phyloP scores from a whole-genome alignment of 257 asterid genomes.

The Nicotiana knightiana region DNA sequence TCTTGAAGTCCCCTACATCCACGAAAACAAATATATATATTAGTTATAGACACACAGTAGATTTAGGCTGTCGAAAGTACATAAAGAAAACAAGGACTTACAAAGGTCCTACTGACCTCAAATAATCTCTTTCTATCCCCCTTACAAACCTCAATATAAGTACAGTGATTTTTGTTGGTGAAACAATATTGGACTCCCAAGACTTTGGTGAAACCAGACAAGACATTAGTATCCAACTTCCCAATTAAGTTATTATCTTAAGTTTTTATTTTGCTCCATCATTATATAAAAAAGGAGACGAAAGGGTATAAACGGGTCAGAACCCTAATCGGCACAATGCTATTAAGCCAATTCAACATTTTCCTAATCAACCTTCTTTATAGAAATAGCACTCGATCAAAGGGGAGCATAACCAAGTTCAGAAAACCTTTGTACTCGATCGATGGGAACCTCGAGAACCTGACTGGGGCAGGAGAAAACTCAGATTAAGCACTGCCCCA shows the following conservation, averaged over 20 bases:
- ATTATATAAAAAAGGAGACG: not conserved
- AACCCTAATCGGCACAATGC: not conserved
- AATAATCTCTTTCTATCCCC: not conserved
- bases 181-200: not conserved
- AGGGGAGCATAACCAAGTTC: too few relatives aligned
- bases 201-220: not conserved
- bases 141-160: not conserved
- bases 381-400: too few relatives aligned
- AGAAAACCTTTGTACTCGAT: too few relatives aligned
- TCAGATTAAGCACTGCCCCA: too few relatives aligned
- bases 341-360: not conserved
- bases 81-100: not conserved
- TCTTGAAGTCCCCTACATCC: constrained; percentile 58
- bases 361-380: too few relatives aligned
- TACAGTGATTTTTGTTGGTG: not conserved
- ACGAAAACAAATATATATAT: constrained; percentile 9
- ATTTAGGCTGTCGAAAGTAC: not conserved
- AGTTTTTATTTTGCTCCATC: not conserved
- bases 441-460: too few relatives aligned
- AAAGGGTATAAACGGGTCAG: not conserved
- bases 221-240: not conserved
- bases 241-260: not conserved
- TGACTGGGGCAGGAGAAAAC: too few relatives aligned
- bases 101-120: not conserved
- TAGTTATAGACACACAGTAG: not conserved